Conservation (phyloP, 768 basidiomycete species). For the Fistulinella prunicolor region DNA sequence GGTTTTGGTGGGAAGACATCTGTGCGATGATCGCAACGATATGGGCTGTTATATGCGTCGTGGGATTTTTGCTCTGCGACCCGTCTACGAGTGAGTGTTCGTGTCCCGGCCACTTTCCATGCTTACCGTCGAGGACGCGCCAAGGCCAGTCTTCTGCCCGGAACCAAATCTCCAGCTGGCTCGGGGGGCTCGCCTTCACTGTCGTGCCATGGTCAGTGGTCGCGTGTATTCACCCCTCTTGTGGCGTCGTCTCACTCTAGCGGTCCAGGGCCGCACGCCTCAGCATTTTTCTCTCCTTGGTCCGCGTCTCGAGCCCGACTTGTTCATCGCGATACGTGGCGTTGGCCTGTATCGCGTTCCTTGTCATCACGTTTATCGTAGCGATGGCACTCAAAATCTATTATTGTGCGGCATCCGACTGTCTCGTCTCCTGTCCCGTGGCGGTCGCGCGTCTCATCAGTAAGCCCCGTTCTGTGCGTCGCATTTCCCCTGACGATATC, state of each 20-base stretch:
- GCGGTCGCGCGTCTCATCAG: slow-evolving; percentile 8
- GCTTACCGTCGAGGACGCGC: background rate
- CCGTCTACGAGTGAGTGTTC: background rate
- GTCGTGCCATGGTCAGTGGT: slow-evolving; percentile 4
- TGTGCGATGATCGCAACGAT: slow-evolving; percentile 4
- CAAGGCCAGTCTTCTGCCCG: background rate
- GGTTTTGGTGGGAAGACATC: slow-evolving; percentile 13
- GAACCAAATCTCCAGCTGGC: background rate
- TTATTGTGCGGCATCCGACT: background rate
- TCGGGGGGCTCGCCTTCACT: background rate
- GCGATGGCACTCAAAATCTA: slow-evolving; percentile 1
- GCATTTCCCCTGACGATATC: background rate
- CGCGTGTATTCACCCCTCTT: background rate
- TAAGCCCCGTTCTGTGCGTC: slow-evolving; percentile 1
- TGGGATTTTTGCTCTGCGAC: background rate
- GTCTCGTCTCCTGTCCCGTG: background rate
- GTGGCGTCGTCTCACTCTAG: background rate
- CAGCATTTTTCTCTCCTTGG: slow-evolving; percentile 9
- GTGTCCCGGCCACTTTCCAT: too few species aligned
- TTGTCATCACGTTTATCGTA: slow-evolving; percentile 1
- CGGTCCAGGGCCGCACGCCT: slow-evolving; percentile 3
- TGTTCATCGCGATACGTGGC: background rate
- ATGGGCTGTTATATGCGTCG: background rate
- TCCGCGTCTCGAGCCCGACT: slow-evolving; percentile 9
- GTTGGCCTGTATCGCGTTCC: background rate